Evolutionary conservation across 2,329 filamentous ascomycete species (phyloP).

Genomic region (Uncinocarpus reesii): DNA sequence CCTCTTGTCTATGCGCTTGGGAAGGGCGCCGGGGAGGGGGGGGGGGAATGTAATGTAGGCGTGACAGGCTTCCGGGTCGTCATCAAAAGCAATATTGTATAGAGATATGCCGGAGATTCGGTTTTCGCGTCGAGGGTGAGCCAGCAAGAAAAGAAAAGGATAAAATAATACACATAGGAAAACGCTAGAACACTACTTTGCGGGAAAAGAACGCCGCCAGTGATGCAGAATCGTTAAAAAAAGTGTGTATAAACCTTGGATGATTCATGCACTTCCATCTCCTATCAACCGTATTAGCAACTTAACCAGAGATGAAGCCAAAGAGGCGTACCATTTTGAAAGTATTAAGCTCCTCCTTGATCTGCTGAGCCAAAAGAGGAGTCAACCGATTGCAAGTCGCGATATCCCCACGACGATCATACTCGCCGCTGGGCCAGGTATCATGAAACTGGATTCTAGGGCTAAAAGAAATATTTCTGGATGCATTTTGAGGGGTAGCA

Average conservation of each 20-base stretch:
- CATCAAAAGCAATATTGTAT: constrained; percentile 5
- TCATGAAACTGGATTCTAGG: constrained; percentile 91
- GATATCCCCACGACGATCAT: constrained; percentile 90
- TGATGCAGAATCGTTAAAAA: constrained; percentile 55
- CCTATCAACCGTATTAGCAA: constrained; percentile 45
- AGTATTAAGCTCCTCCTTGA: constrained; percentile 97
- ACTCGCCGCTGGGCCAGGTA: constrained; percentile 90
- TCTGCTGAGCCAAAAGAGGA: constrained; percentile 94
- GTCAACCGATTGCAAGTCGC: constrained; percentile 96
- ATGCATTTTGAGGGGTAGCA: constrained; percentile 57
- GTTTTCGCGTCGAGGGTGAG: not conserved
- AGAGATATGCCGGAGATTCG: not conserved
- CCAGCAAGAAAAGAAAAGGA: not conserved
- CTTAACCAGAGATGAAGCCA: not conserved
- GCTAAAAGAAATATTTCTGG: constrained; percentile 63
- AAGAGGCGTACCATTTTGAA: constrained; percentile 84
- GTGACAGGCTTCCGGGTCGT: not conserved
- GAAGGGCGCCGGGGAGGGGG: not conserved
- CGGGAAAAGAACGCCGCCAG: constrained; percentile 14
- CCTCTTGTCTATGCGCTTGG: not conserved
- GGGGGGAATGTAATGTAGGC: too few species aligned
- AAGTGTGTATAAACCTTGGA: constrained; percentile 99
- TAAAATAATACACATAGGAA: constrained; percentile 12
- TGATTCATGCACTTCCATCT: constrained; percentile 99
- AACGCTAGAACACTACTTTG: constrained; percentile 7